Evolutionary conservation across 768 basidiomycete species (phyloP).

Genomic region (Mycena epipterygia): DNA sequence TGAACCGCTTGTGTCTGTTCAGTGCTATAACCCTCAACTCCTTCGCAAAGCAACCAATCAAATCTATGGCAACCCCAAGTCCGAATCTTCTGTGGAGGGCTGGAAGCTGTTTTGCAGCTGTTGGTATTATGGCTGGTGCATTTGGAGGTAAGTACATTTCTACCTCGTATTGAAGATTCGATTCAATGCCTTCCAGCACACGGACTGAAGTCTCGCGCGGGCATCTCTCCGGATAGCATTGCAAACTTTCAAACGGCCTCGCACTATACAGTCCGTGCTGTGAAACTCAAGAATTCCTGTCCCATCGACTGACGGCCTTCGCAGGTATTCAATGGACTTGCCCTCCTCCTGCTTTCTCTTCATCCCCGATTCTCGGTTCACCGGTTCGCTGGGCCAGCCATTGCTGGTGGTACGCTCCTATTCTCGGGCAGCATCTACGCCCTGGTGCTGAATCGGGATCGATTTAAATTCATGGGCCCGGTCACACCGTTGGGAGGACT

Average conservation of each 20-base stretch:
- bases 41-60: not conserved
- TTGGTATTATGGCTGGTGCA: constrained; percentile 73
- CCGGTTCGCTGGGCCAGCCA: constrained; percentile 77
- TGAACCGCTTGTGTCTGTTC: too few relatives aligned
- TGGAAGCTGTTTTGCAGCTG: constrained; percentile 46
- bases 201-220: constrained; percentile 61
- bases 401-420: constrained; percentile 65
- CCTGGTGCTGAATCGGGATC: constrained; percentile 63
- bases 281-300: not conserved
- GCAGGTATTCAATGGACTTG: constrained; percentile 80
- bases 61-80: not conserved
- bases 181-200: constrained; percentile 55
- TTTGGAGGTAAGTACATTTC: constrained; percentile 62
- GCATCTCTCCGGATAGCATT: constrained; percentile 65
- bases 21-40: too few relatives aligned
- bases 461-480: constrained; percentile 70
- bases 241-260: constrained; percentile 75
- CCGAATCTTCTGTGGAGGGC: constrained; percentile 11
- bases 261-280: constrained; percentile 58
- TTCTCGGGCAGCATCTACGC: constrained; percentile 77
- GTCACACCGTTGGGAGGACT: constrained; percentile 77
- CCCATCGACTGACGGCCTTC: not conserved
- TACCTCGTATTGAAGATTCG: not conserved
- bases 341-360: constrained; percentile 70
- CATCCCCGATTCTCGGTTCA: constrained; percentile 73